Percentiles rank a stretch among this genome's conserved stretches.
Evolutionary conservation across 345 rosid genomes (phyloP).

Genomic region (Populus davidiana): DNA sequence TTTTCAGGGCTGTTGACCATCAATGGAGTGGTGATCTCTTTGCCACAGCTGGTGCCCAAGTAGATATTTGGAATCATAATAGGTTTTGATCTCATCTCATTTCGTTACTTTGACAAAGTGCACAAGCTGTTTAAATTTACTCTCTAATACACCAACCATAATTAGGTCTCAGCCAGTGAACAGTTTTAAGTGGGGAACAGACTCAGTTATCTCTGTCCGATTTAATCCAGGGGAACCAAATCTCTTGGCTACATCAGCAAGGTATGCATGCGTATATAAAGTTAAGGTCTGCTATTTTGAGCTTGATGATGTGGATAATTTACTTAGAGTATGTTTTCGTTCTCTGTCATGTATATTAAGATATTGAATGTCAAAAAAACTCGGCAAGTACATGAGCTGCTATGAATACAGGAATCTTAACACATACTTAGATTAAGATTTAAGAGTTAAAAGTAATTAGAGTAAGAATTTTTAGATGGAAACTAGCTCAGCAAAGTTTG

Average conservation of each 20-base stretch:
- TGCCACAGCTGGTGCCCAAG: constrained; percentile 92
- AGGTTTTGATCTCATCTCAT: constrained; percentile 46
- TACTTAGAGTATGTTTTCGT: background rate
- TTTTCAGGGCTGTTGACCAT: constrained; percentile 86
- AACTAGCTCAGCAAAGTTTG: no score
- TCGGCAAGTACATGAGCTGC: background rate
- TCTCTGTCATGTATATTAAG: background rate
- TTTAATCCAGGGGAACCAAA: constrained; percentile 95
- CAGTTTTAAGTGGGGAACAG: constrained; percentile 81
- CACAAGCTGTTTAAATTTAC: background rate
- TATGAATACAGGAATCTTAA: background rate
- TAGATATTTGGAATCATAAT: constrained; percentile 93
- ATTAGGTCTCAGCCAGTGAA: constrained; percentile 88
- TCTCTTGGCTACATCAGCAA: constrained; percentile 72
- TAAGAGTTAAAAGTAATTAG: background rate
- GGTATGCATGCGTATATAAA: constrained; percentile 41
- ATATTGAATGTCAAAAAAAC: background rate
- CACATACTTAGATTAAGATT: background rate
- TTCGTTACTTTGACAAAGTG: background rate
- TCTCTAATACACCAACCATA: constrained; percentile 4
- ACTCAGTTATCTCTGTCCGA: constrained; percentile 75
- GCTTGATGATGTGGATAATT: background rate
- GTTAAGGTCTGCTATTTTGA: background rate
- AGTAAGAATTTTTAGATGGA: background rate
- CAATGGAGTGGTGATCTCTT: constrained; percentile 86